Conservation (phyloP, 2,329 filamentous ascomycete genomes). For the Pseudodiploospora longispora region DNA sequence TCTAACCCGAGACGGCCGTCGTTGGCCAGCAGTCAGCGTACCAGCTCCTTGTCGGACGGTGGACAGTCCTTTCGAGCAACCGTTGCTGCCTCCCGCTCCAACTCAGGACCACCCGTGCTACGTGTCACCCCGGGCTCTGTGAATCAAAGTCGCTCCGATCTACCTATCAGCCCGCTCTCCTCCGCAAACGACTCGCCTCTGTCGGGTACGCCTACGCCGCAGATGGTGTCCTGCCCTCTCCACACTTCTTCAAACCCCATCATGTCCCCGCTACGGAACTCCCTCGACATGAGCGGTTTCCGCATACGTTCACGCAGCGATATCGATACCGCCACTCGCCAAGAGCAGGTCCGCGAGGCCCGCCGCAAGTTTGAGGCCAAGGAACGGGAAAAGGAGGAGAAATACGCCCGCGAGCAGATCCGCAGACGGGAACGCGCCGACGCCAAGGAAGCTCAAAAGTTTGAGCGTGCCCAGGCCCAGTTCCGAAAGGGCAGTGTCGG, state of each 20-base stretch:
- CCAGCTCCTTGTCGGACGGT: slow-evolving; percentile 26
- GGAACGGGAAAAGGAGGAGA: slow-evolving; percentile 54
- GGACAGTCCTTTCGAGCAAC: slow-evolving; percentile 19
- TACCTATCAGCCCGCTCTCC: slow-evolving; percentile 28
- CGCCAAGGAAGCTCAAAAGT: slow-evolving; percentile 44
- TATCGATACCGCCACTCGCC: slow-evolving; percentile 44
- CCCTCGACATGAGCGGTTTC: slow-evolving; percentile 49
- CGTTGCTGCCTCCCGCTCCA: slow-evolving; percentile 18
- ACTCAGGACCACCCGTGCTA: slow-evolving; percentile 17
- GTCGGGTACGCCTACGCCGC: slow-evolving; percentile 19
- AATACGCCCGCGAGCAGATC: slow-evolving; percentile 51
- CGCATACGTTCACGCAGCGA: slow-evolving; percentile 54
- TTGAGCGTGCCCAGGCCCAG: slow-evolving; percentile 38
- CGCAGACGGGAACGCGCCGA: slow-evolving; percentile 51
- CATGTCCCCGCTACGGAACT: slow-evolving; percentile 46
- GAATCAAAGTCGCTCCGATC: slow-evolving; percentile 38
- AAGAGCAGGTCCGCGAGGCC: slow-evolving; percentile 51
- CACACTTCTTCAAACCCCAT: slow-evolving; percentile 21
- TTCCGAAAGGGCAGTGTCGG: slow-evolving; percentile 31
- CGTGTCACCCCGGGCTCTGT: slow-evolving; percentile 33
- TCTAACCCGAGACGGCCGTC: slow-evolving; percentile 17
- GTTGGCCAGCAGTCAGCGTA: slow-evolving; percentile 25
- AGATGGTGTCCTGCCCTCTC: slow-evolving; percentile 19
- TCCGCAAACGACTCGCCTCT: slow-evolving; percentile 28
- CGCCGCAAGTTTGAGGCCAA: slow-evolving; percentile 56